These are phyloP conservation scores for Sarocladiaceae sp. DNA, from an alignment of 2,329 filamentous ascomycete species.

Conservation along the genomic window DNA sequence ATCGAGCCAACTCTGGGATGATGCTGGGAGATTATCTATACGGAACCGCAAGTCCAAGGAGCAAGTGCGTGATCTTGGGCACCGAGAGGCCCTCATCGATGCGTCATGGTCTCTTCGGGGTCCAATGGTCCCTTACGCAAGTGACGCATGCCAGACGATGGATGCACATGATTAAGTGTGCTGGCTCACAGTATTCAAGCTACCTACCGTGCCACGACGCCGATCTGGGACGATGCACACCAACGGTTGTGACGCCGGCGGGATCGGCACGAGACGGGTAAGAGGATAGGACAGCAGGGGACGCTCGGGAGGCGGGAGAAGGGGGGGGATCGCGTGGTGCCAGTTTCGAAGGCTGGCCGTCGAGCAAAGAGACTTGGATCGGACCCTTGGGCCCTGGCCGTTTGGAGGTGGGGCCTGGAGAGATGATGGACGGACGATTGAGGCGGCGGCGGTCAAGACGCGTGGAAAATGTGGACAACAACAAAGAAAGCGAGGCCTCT, in stretches of 20 bases:
- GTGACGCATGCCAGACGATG: too few species aligned
- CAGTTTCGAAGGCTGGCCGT: too few species aligned
- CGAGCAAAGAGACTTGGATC: too few species aligned
- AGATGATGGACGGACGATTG: constrained; percentile 12
- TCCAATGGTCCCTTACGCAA: neutral
- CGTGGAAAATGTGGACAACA: constrained; percentile 8
- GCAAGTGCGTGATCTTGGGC: too few species aligned
- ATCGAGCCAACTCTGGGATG: neutral
- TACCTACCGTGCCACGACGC: too few species aligned
- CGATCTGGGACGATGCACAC: neutral
- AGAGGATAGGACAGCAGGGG: neutral
- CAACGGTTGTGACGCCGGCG: constrained; percentile 4
- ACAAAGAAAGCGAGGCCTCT: too few species aligned
- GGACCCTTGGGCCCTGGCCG: constrained; percentile 6
- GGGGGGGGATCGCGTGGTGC: too few species aligned
- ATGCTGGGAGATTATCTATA: too few species aligned
- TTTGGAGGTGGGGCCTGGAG: constrained; percentile 32
- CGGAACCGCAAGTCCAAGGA: too few species aligned
- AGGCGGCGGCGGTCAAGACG: constrained; percentile 20
- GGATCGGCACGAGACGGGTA: constrained; percentile 6
- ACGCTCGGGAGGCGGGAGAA: neutral
- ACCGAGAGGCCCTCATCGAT: neutral
- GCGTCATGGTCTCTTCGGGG: constrained; percentile 3
- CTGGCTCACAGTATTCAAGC: too few species aligned
- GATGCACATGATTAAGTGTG: too few species aligned